These are phyloP conservation scores for Colletotrichum eremochloae DNA, from an alignment of 2,329 filamentous ascomycete species.

Conservation along the genomic window DNA sequence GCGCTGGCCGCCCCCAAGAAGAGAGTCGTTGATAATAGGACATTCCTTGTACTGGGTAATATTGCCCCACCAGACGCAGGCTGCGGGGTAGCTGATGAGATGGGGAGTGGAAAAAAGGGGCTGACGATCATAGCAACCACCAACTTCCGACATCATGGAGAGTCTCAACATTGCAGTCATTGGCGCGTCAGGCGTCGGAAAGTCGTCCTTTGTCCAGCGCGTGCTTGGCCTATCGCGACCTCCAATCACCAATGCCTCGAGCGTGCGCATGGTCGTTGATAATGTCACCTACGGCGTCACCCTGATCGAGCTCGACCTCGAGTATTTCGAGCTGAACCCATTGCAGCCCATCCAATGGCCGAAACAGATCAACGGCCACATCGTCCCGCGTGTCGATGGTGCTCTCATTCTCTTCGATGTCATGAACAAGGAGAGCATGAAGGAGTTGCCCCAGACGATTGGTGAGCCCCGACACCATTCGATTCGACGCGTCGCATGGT, in stretches of 20 bases:
- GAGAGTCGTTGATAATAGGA: slow-evolving; percentile 62
- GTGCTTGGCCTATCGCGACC: slow-evolving; percentile 68
- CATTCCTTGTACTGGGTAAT: slow-evolving; percentile 55
- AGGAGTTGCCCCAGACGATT: slow-evolving; percentile 79
- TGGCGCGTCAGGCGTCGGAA: slow-evolving; percentile 75
- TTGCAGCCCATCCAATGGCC: slow-evolving; percentile 74
- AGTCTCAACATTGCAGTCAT: slow-evolving; percentile 76
- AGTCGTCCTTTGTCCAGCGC: slow-evolving; percentile 76
- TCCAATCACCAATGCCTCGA: slow-evolving; percentile 67
- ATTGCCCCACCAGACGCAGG: slow-evolving; percentile 43
- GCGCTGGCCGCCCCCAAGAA: slow-evolving; percentile 60
- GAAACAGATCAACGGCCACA: slow-evolving; percentile 76
- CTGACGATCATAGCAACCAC: slow-evolving; percentile 42
- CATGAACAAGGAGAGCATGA: slow-evolving; percentile 80
- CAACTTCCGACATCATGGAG: slow-evolving; percentile 61
- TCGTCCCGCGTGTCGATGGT: slow-evolving; percentile 83
- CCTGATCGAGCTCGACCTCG: slow-evolving; percentile 75
- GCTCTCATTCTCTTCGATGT: slow-evolving; percentile 91
- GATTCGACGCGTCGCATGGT: slow-evolving; percentile 21
- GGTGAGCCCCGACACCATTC: slow-evolving; percentile 69
- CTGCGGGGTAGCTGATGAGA: slow-evolving; percentile 41
- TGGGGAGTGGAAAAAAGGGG: slow-evolving; percentile 41
- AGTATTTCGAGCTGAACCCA: slow-evolving; percentile 72
- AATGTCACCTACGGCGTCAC: slow-evolving; percentile 70
- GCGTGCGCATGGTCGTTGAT: slow-evolving; percentile 70